Conservation (phyloP, 2,329 filamentous ascomycete genomes). For the Ophiosphaerella korrae region DNA sequence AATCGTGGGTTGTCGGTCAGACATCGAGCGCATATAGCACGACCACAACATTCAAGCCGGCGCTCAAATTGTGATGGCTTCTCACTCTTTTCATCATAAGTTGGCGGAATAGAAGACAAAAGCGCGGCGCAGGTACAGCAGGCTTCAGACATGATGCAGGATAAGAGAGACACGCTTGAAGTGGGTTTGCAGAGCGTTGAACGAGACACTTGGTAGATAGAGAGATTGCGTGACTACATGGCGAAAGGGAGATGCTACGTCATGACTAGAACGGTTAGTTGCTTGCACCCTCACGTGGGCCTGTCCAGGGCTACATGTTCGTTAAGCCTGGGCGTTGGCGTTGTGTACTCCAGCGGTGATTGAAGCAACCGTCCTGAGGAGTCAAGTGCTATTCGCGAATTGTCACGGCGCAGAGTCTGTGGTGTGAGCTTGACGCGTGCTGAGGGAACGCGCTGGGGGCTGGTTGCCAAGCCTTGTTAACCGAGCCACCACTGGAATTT, state of each 20-base stretch:
- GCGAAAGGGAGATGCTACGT: constrained; percentile 30
- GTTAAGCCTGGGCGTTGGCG: not conserved
- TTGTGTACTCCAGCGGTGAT: not conserved
- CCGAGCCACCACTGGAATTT: constrained; percentile 25
- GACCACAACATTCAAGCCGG: constrained; percentile 69
- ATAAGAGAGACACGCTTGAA: not conserved
- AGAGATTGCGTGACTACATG: constrained; percentile 19
- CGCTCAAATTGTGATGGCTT: constrained; percentile 66
- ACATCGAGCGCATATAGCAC: constrained; percentile 74
- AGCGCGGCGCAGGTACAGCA: constrained; percentile 74
- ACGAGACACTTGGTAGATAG: constrained; percentile 5
- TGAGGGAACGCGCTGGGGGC: constrained; percentile 9
- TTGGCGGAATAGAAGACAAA: constrained; percentile 60
- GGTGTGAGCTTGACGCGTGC: constrained; percentile 5
- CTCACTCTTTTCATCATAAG: constrained; percentile 61
- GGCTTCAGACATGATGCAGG: constrained; percentile 47
- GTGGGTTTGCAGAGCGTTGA: constrained; percentile 1
- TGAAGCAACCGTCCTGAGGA: not conserved
- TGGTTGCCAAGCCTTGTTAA: constrained; percentile 17
- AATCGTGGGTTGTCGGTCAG: constrained; percentile 73
- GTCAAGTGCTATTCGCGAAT: not conserved
- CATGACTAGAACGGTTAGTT: constrained; percentile 38
- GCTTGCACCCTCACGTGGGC: constrained; percentile 29
- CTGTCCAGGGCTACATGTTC: no score
- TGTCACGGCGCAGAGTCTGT: not conserved